Base-by-base conservation (phyloP, 495 filamentous ascomycete species). In the Aspergillus asperescens region DNA sequence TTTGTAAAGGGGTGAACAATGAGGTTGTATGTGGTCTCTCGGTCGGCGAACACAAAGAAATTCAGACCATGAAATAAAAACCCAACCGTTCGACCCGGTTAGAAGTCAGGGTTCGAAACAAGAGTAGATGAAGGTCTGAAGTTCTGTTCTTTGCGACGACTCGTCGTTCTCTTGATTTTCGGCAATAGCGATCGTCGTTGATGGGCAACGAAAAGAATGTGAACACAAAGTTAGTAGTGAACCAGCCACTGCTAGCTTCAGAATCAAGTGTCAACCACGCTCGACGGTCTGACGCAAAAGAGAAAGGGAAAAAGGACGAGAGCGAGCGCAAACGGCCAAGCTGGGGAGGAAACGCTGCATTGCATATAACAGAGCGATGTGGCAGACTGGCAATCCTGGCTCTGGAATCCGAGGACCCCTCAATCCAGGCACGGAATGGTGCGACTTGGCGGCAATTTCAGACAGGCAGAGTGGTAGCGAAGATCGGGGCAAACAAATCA, bases 131-230 rank as follows among this genome's bases (percentile, higher is more conserved):
- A 27, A 15, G n/a, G n/a, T 15, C 42, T 44, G 28, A 45, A 28
- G 50, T 12, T 38, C 15, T 39, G 18, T 23, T 24, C 39, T 42
- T 42, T 42, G 3, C 22, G 23, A 34, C 13, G 42, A 34, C 27
- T 45, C 42, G n/a, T n/a, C n/a, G n/a, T n/a, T 34, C 44, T 35
- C 52, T 41, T 46, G 27, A 54, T 20, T 27, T 35, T 46, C 38
- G 7, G 43, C 27, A 27, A 25, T 35, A 54, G 42, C 51, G 51
- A 47, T 37, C 43, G 51, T 16, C 46, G 63, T 67, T 46, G 60
- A 44, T 19, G 50, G 65, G 65, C 65, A 72, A 73, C 70, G 61
- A 68, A 66, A 62, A 63, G 70, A 73, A 73, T 72, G 70, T 63
- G 53, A 48, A 41, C 27, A 42, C n/a, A 13, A 35, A 18, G 32